Evolutionary conservation across 768 basidiomycete species (phyloP).

Genomic region (Phlebiopsis flavidoalba): DNA sequence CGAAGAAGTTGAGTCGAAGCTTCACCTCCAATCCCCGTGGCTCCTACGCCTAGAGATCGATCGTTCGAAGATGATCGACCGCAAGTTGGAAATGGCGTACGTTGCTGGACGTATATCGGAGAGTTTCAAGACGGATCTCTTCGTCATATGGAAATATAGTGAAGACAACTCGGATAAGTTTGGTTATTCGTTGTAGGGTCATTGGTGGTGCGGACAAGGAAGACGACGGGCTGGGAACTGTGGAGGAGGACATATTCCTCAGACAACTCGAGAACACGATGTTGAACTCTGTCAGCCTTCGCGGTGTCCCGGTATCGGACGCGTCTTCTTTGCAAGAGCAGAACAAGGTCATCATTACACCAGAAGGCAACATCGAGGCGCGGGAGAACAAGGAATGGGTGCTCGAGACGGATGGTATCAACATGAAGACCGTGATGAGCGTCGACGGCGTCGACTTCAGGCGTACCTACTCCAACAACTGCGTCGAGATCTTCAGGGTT

Average conservation of each 20-base stretch:
- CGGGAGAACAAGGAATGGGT: slow-evolving; percentile 83
- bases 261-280: slow-evolving; percentile 95
- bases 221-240: slow-evolving; percentile 65
- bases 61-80: slow-evolving; percentile 96
- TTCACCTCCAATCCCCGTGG: slow-evolving; percentile 95
- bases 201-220: slow-evolving; percentile 81
- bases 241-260: slow-evolving; percentile 95
- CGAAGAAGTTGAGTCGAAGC: slow-evolving; percentile 87
- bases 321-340: slow-evolving; percentile 93
- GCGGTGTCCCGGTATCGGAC: slow-evolving; percentile 89
- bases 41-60: slow-evolving; percentile 94
- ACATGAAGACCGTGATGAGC: slow-evolving; percentile 91
- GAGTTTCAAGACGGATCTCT: slow-evolving; percentile 92
- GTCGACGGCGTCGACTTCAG: slow-evolving; percentile 92
- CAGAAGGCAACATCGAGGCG: slow-evolving; percentile 61
- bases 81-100: slow-evolving; percentile 91
- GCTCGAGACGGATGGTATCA: slow-evolving; percentile 94
- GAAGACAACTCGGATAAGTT: slow-evolving; percentile 98
- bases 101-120: slow-evolving; percentile 92
- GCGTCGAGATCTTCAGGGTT: slow-evolving; percentile 90
- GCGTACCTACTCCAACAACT: slow-evolving; percentile 95
- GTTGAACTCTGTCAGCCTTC: slow-evolving; percentile 91
- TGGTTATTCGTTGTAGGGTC: slow-evolving; percentile 95
- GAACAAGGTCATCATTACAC: slow-evolving; percentile 62
- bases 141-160: slow-evolving; percentile 96